A percentile compares a stretch with the other conserved stretches of the same genome.
phyloP scores from a whole-genome alignment of 305 asterid species.

The Fraxinus latifolia region DNA sequence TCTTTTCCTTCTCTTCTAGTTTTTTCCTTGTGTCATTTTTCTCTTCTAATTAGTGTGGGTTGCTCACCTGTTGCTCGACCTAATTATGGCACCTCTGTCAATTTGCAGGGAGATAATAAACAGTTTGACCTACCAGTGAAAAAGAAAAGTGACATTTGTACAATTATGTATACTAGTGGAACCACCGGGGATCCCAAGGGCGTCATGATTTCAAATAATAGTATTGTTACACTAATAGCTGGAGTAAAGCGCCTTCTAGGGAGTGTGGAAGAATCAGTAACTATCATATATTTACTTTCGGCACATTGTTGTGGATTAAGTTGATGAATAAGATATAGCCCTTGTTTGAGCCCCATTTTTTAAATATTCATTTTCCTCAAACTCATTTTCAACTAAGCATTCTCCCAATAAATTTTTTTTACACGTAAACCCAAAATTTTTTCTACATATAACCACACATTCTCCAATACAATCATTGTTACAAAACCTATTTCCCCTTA shows the following conservation, averaged over 20 bases:
- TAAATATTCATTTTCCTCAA: background rate
- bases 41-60: background rate
- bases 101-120: slow-evolving; percentile 65
- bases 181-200: slow-evolving; percentile 99
- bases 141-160: slow-evolving; percentile 74
- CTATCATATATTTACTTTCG: slow-evolving; percentile 13
- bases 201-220: slow-evolving; percentile 83
- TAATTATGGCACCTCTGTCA: slow-evolving; percentile 26
- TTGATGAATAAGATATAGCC: background rate
- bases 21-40: background rate
- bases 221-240: slow-evolving; percentile 74
- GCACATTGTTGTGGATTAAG: background rate
- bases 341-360: background rate
- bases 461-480: background rate
- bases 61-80: slow-evolving; percentile 21
- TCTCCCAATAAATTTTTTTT: background rate
- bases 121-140: slow-evolving; percentile 78
- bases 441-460: background rate
- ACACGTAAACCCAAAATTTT: background rate
- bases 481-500: background rate
- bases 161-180: slow-evolving; percentile 96
- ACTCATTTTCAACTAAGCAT: background rate
- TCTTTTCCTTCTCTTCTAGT: slow-evolving; percentile 3
- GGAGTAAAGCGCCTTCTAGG: slow-evolving; percentile 65
- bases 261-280: slow-evolving; percentile 70